These are phyloP conservation scores for Fusarium irregulare DNA, from an alignment of 2,329 filamentous ascomycete genomes.

Conservation along the genomic window DNA sequence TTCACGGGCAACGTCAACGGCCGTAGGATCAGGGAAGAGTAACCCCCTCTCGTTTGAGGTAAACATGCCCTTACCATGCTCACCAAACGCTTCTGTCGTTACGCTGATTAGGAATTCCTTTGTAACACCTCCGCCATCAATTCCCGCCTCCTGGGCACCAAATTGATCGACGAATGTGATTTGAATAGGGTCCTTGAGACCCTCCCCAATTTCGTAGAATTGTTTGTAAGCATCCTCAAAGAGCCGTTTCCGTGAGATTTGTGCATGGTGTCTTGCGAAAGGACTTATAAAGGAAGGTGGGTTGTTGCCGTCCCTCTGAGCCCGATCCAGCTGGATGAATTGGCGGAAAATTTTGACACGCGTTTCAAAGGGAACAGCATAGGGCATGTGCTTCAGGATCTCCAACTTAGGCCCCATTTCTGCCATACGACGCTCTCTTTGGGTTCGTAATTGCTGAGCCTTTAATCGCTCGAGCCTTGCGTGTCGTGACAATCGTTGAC, in stretches of 20 bases:
- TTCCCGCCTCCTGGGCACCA: slow-evolving; percentile 86
- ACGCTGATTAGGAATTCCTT: slow-evolving; percentile 96
- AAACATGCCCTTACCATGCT: slow-evolving; percentile 70
- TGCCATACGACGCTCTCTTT: slow-evolving; percentile 78
- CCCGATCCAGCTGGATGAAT: slow-evolving; percentile 81
- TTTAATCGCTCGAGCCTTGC: slow-evolving; percentile 72
- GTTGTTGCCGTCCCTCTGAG: slow-evolving; percentile 40
- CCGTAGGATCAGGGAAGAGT: slow-evolving; percentile 87
- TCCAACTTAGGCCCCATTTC: slow-evolving; percentile 87
- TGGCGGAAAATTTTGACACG: slow-evolving; percentile 93
- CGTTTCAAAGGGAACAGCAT: slow-evolving; percentile 92
- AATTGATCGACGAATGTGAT: slow-evolving; percentile 97
- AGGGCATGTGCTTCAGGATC: slow-evolving; percentile 95
- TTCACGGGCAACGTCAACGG: slow-evolving; percentile 75
- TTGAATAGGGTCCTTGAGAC: slow-evolving; percentile 92
- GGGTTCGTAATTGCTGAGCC: slow-evolving; percentile 72
- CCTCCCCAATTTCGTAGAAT: slow-evolving; percentile 84
- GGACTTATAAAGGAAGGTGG: slow-evolving; percentile 40
- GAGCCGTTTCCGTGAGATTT: slow-evolving; percentile 80
- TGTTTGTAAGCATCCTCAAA: slow-evolving; percentile 88
- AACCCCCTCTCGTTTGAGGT: slow-evolving; percentile 86
- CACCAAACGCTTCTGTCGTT: slow-evolving; percentile 83
- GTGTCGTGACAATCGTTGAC: slow-evolving; percentile 70
- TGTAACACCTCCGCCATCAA: slow-evolving; percentile 95
- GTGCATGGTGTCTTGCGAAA: slow-evolving; percentile 75